These are phyloP conservation scores for Ogataea populi-albae DNA, from an alignment of 805 yeast genomes.

Conservation along the genomic window DNA sequence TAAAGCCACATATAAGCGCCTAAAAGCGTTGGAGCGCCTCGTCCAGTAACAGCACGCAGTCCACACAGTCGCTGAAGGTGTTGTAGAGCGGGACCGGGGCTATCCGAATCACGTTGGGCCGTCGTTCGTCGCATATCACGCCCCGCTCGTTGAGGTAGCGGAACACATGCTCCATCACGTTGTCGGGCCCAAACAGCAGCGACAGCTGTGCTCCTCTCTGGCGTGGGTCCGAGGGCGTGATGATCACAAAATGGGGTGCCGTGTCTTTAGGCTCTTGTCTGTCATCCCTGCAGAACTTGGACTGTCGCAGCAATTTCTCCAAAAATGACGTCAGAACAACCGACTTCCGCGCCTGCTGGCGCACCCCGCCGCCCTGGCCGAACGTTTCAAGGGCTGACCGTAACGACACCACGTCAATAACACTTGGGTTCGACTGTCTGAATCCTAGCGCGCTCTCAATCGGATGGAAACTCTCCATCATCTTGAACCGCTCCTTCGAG, in stretches of 20 bases:
- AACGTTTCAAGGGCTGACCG: constrained; percentile 64
- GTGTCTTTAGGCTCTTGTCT: constrained; percentile 8
- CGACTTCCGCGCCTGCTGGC: constrained; percentile 53
- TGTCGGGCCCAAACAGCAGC: constrained; percentile 56
- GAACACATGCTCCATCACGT: constrained; percentile 61
- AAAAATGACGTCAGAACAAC: constrained; percentile 56
- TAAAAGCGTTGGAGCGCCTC: no score
- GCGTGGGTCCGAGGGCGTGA: constrained; percentile 62
- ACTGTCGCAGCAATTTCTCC: constrained; percentile 42
- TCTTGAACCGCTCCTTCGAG: constrained; percentile 63
- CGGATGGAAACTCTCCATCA: constrained; percentile 77
- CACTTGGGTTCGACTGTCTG: constrained; percentile 88
- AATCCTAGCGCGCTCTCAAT: constrained; percentile 84
- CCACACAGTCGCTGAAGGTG: constrained; percentile 59
- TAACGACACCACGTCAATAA: constrained; percentile 75
- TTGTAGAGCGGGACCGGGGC: constrained; percentile 87
- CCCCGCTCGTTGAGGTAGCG: constrained; percentile 50
- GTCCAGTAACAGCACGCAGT: constrained; percentile 44
- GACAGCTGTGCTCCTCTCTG: constrained; percentile 85
- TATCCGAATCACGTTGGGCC: constrained; percentile 86
- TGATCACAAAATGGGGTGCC: constrained; percentile 53
- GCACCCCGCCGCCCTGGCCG: constrained; percentile 61
- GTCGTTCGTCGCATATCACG: constrained; percentile 81
- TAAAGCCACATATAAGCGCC: no score
- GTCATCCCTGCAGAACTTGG: constrained; percentile 43